phyloP scores from a whole-genome alignment of 495 filamentous ascomycete species.

The Aspergillus ostianus region DNA sequence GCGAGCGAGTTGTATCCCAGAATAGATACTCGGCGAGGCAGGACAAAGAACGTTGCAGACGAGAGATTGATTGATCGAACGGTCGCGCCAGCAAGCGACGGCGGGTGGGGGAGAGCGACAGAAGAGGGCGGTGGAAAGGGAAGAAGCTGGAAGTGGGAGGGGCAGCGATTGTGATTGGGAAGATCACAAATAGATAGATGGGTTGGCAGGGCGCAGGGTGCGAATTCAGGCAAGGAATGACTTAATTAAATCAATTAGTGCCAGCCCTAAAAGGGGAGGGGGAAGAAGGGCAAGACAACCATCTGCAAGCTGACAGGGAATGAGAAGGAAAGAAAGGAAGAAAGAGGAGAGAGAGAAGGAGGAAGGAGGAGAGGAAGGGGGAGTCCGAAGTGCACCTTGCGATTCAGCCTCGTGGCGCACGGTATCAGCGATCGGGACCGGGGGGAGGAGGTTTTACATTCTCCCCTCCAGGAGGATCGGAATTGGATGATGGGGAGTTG shows the following conservation, averaged over 20 bases:
- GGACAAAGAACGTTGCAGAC: conserved; percentile 17
- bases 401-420: conserved; percentile 31
- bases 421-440: conserved; percentile 13
- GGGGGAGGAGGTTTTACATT: conserved; percentile 18
- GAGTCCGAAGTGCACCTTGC: conserved; percentile 20
- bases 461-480: not conserved
- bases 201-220: not conserved
- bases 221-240: not conserved
- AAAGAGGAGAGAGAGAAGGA: conserved; percentile 7
- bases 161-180: conserved; percentile 1
- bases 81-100: conserved; percentile 10
- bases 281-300: not conserved
- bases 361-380: conserved; percentile 12
- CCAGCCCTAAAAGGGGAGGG: not conserved
- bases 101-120: conserved; percentile 6
- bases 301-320: conserved; percentile 1
- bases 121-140: conserved; percentile 7
- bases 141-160: not conserved
- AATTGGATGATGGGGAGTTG: not conserved
- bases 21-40: conserved; percentile 28
- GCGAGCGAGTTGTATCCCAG: conserved; percentile 21
- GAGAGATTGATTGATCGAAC: conserved; percentile 13
- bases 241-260: not conserved
- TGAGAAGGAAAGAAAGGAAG: conserved; percentile 9
- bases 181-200: not conserved